Base-by-base conservation (phyloP, 495 filamentous ascomycete species). In the Talaromyces ruber region DNA sequence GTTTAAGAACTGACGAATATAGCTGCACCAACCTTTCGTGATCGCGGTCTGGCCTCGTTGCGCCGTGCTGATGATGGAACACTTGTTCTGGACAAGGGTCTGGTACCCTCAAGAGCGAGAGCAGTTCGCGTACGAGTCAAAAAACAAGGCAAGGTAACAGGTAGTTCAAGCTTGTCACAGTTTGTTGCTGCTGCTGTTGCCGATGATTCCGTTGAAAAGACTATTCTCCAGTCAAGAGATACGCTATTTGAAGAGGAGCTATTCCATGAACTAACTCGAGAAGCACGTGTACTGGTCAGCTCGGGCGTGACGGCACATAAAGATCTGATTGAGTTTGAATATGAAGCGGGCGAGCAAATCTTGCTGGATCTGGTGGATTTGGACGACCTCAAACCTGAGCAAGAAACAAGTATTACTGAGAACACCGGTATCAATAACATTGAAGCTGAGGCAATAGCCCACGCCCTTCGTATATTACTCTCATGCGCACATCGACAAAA, bases 191-290 rank as follows among this genome's bases (percentile, higher is more conserved):
- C 61, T 29, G 64, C 68, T 4, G 64, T 62, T 6, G 54, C 58
- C 4, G 67, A 72, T 8, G 68, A 72, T 2, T 73, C 78, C 1
- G 75, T 85, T 16, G 86, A 92, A 63, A 78, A 86, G 37, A 82
- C 82, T 7, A 90, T 98, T 51, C 80, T 87, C 18, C 86, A 91
- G 65, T 91, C 92, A 11, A 86, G 93, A 28, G 88, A 99, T 71
- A 92, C 89, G 60, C 79, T 96, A 1, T 97, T 90, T 68, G 89
- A 93, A 59, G 88, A 96, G 67, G 95, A 99, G 69, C 74, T 99
- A n/a, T 96, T 92, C 80, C 86, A 96, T 64, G 94, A 98, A 72
- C 72, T 99, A 22, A 84, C 87, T 54, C 82, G 89, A 11, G 95
- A 99, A 74, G 86, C 88, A 2, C 85, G 91, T 6, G 74, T 80